Evolutionary conservation across 2,329 filamentous ascomycete species (phyloP).

Genomic region (Venturia aucupariae): DNA sequence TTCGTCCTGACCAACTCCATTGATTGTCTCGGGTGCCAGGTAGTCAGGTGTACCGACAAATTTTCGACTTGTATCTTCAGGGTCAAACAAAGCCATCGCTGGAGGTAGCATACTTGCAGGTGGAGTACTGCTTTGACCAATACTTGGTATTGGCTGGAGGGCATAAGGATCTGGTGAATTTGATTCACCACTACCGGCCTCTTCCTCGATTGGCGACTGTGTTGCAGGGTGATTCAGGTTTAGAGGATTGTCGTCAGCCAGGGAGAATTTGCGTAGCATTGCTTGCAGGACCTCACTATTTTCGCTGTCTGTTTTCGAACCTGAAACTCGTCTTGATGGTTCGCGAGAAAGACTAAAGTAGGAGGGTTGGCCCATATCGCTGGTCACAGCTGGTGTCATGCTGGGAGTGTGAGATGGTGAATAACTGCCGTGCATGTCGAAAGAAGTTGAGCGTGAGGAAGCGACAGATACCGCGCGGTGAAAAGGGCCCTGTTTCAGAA

Average conservation of each 20-base stretch:
- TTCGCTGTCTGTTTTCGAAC: conserved; percentile 82
- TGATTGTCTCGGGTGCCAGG: conserved; percentile 91
- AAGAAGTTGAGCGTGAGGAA: conserved; percentile 86
- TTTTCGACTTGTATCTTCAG: conserved; percentile 81
- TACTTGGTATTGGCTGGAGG: conserved; percentile 47
- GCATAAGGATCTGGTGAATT: conserved; percentile 69
- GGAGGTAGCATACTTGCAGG: conserved; percentile 72
- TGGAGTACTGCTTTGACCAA: conserved; percentile 47
- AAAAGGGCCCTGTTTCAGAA: conserved; percentile 88
- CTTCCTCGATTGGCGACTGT: conserved; percentile 63
- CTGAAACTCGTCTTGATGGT: conserved; percentile 56
- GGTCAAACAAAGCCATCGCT: conserved; percentile 88
- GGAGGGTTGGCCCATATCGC: conserved; percentile 70
- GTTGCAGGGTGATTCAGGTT: conserved; percentile 38
- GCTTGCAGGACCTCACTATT: conserved; percentile 76
- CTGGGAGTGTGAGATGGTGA: conserved; percentile 80
- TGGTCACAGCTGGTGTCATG: conserved; percentile 67
- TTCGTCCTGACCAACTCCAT: conserved; percentile 89
- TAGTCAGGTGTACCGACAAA: conserved; percentile 98
- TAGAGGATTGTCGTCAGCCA: conserved; percentile 45
- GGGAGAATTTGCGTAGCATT: conserved; percentile 66
- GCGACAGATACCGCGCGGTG: conserved; percentile 76
- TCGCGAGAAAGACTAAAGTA: conserved; percentile 76
- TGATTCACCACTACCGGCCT: conserved; percentile 54
- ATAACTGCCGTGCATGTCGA: conserved; percentile 72